These are phyloP conservation scores for Mrakia gelida DNA, from an alignment of 768 basidiomycete species.

Conservation along the genomic window DNA sequence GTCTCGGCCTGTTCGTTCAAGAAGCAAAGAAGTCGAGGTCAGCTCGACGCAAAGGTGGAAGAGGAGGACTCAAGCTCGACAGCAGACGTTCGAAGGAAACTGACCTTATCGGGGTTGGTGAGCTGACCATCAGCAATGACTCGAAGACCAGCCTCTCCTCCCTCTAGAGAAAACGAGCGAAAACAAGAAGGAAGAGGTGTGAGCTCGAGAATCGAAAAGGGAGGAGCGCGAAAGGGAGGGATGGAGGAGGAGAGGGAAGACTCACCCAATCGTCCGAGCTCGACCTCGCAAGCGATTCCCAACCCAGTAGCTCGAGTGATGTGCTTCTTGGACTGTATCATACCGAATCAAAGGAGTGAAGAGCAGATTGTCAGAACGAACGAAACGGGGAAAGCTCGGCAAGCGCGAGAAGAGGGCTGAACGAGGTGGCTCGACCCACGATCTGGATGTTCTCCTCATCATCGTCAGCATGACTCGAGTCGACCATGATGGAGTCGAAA, in stretches of 20 bases:
- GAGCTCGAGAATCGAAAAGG: not conserved
- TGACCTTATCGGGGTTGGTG: conserved; percentile 41
- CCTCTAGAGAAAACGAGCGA: not conserved
- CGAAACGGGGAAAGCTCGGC: not conserved
- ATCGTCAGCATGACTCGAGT: conserved; percentile 44
- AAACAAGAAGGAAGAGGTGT: not conserved
- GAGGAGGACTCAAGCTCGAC: not conserved
- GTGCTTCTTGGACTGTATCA: conserved; percentile 28
- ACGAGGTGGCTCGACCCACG: conserved; percentile 24
- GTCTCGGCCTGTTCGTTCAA: conserved; percentile 35
- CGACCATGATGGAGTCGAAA: conserved; percentile 47
- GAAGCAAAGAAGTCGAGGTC: not conserved
- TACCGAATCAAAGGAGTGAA: not conserved
- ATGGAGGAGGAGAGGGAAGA: not conserved
- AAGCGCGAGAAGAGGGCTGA: not conserved
- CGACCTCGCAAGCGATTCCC: conserved; percentile 46
- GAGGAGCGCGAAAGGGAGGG: not conserved
- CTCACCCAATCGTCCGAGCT: conserved; percentile 42
- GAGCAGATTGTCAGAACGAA: not conserved
- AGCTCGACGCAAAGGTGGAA: not conserved
- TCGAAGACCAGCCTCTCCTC: conserved; percentile 34
- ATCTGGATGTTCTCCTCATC: conserved; percentile 44
- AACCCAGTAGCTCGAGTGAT: conserved; percentile 42
- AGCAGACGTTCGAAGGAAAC: not conserved
- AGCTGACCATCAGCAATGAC: conserved; percentile 44